Evolutionary conservation across 2,329 filamentous ascomycete species (phyloP).

Genomic region (Passalora sequoiae): DNA sequence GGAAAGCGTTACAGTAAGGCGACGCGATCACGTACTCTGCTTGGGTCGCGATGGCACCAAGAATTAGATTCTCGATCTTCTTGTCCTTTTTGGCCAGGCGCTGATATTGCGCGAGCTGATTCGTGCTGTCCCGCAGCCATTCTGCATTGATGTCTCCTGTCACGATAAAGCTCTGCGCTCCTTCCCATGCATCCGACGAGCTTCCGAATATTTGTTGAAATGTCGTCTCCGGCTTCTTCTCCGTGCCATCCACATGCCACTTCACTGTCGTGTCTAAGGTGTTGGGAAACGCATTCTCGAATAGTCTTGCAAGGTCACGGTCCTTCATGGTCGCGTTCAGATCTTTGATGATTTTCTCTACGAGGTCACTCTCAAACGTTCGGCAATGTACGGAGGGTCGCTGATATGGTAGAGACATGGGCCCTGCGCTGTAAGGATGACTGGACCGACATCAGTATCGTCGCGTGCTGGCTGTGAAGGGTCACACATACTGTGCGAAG

Average conservation of each 20-base stretch:
- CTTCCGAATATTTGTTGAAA: conserved; percentile 30
- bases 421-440: conserved; percentile 72
- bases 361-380: conserved; percentile 79
- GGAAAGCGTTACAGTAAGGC: conserved; percentile 97
- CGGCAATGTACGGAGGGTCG: conserved; percentile 75
- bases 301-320: conserved; percentile 82
- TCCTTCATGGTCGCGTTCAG: conserved; percentile 75
- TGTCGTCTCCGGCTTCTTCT: conserved; percentile 39
- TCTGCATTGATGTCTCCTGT: conserved; percentile 82
- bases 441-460: conserved; percentile 42
- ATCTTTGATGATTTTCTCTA: conserved; percentile 82
- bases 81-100: conserved; percentile 74
- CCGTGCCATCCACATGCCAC: conserved; percentile 68
- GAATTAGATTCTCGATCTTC: conserved; percentile 69
- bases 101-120: conserved; percentile 89
- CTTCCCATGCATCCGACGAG: conserved; percentile 56
- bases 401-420: conserved; percentile 77
- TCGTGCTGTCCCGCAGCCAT: conserved; percentile 88
- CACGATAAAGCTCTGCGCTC: conserved; percentile 87
- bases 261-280: conserved; percentile 84
- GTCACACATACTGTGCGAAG: conserved; percentile 33
- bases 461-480: not conserved
- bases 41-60: conserved; percentile 94
- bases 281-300: conserved; percentile 74
- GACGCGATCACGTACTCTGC: conserved; percentile 89